Evolutionary conservation across 768 basidiomycete species (phyloP).

Genomic region (Boletus tomentosulus): DNA sequence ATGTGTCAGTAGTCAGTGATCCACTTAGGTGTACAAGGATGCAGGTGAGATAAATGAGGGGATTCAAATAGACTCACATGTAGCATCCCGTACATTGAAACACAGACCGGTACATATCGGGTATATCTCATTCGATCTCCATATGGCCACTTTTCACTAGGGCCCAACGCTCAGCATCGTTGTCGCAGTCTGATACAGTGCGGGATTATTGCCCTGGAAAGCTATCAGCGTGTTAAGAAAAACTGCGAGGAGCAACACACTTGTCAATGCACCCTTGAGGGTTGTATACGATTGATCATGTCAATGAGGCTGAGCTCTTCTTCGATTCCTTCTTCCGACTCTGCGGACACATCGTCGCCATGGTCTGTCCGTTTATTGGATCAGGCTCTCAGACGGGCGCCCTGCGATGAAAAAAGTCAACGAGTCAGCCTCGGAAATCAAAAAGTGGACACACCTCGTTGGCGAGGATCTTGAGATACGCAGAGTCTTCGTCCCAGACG

Average conservation of each 20-base stretch:
- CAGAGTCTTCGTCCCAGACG: slow-evolving; percentile 88
- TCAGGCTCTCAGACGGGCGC: slow-evolving; percentile 67
- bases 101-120: too few relatives aligned
- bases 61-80: too few relatives aligned
- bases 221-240: too few relatives aligned
- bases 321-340: slow-evolving; percentile 55
- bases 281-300: slow-evolving; percentile 65
- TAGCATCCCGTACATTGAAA: too few relatives aligned
- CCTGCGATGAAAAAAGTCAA: slow-evolving; percentile 37
- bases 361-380: slow-evolving; percentile 37
- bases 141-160: too few relatives aligned
- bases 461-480: slow-evolving; percentile 82
- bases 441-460: slow-evolving; percentile 50
- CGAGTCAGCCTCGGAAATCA: neutral
- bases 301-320: slow-evolving; percentile 88
- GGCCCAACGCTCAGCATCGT: too few relatives aligned
- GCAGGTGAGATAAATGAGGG: too few relatives aligned
- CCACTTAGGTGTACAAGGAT: too few relatives aligned
- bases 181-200: too few relatives aligned
- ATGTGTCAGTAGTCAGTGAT: too few relatives aligned
- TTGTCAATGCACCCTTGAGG: slow-evolving; percentile 77
- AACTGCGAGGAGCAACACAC: slow-evolving; percentile 34
- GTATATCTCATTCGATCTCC: too few relatives aligned
- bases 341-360: slow-evolving; percentile 35
- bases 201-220: too few relatives aligned